Evolutionary conservation across 2,329 filamentous ascomycete species (phyloP).

Genomic region (Elsinoe australis): DNA sequence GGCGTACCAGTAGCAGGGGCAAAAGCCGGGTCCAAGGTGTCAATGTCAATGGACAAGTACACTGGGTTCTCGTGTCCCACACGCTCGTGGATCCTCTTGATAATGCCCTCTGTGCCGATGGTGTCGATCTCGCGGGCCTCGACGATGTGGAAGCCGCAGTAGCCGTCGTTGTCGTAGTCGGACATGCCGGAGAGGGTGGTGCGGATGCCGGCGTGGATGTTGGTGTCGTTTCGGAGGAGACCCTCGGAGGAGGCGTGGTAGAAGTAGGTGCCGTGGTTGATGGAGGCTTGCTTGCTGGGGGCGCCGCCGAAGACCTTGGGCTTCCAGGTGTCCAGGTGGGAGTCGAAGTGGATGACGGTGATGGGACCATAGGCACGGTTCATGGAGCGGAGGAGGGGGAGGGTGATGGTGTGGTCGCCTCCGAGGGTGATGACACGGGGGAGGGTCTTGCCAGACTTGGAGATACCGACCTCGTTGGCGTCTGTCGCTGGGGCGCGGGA

Average conservation of each 20-base stretch:
- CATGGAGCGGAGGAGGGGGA: constrained; percentile 49
- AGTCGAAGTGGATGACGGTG: constrained; percentile 57
- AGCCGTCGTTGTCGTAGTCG: constrained; percentile 79
- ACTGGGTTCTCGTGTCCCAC: constrained; percentile 64
- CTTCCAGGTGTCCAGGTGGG: constrained; percentile 59
- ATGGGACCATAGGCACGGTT: constrained; percentile 61
- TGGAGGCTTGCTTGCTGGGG: constrained; percentile 63
- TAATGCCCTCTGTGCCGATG: constrained; percentile 64
- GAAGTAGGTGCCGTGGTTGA: constrained; percentile 88
- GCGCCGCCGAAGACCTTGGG: constrained; percentile 83
- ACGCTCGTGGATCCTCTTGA: constrained; percentile 66
- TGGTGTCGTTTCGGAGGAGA: constrained; percentile 69
- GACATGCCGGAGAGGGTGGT: constrained; percentile 71
- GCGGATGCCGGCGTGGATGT: constrained; percentile 81
- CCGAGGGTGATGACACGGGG: constrained; percentile 72
- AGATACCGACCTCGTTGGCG: constrained; percentile 58
- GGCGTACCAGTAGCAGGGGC: constrained; percentile 68
- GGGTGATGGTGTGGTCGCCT: constrained; percentile 54
- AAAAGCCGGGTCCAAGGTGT: constrained; percentile 78
- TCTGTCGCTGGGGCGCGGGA: constrained; percentile 63
- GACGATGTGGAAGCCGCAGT: constrained; percentile 75
- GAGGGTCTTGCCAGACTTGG: constrained; percentile 65
- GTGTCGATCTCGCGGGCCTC: constrained; percentile 66
- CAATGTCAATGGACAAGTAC: constrained; percentile 79
- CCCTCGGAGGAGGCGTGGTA: constrained; percentile 74